These are phyloP conservation scores for Quaeritorhiza haematococci DNA, from an alignment of 371 early-diverging fungal species.

Conservation along the genomic window DNA sequence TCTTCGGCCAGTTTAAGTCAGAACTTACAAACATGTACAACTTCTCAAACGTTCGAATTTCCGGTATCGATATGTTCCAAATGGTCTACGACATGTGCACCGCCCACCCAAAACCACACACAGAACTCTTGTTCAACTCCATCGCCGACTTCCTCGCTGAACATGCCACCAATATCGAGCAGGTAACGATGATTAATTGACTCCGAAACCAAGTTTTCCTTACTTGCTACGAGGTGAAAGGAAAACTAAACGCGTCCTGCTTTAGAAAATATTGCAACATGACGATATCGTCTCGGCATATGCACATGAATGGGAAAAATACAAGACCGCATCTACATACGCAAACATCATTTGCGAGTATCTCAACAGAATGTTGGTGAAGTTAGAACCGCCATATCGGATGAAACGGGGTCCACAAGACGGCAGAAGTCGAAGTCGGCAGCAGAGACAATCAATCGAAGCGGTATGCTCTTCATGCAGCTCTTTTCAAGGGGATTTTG, in stretches of 20 bases:
- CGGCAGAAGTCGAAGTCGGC: conserved; percentile 39
- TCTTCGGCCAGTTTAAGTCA: conserved; percentile 46
- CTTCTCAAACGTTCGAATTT: conserved; percentile 43
- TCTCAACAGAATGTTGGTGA: conserved; percentile 54
- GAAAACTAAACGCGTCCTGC: not conserved
- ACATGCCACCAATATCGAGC: conserved; percentile 49
- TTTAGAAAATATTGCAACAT: conserved; percentile 42
- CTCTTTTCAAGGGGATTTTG: not conserved
- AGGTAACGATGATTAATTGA: conserved; percentile 42
- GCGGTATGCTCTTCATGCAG: conserved; percentile 43
- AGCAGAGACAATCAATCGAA: conserved; percentile 61
- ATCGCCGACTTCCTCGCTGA: conserved; percentile 64
- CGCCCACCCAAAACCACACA: conserved; percentile 66
- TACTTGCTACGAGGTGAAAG: not conserved
- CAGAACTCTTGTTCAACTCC: conserved; percentile 62
- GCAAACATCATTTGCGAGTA: conserved; percentile 68
- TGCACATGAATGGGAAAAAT: conserved; percentile 66
- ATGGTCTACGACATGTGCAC: conserved; percentile 70
- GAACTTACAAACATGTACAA: conserved; percentile 56
- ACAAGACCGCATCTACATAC: conserved; percentile 58
- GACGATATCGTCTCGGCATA: conserved; percentile 71
- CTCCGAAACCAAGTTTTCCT: too few relatives aligned
- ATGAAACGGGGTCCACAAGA: conserved; percentile 23
- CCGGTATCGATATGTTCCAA: conserved; percentile 73
- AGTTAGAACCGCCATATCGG: conserved; percentile 22